Evolutionary conservation across 305 asterid genomes (phyloP).

Genomic region (Fraxinus greggii): DNA sequence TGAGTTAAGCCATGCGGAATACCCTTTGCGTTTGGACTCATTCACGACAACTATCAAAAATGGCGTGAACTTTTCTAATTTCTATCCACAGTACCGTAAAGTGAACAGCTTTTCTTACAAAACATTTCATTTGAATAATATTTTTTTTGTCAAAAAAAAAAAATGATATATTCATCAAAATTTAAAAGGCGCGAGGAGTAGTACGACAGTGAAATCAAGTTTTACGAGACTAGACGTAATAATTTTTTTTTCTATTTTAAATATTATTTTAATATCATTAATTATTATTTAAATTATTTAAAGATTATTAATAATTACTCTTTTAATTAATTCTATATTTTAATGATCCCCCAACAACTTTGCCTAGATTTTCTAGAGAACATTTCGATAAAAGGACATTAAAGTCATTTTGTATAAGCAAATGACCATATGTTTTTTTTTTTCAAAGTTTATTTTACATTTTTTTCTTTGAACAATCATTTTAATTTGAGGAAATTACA

Average conservation of each 20-base stretch:
- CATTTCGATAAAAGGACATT: background rate
- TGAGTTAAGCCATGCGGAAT: conserved; percentile 32
- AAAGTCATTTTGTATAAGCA: background rate
- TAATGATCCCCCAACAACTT: background rate
- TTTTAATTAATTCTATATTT: no score
- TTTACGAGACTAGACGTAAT: no score
- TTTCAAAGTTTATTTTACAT: background rate
- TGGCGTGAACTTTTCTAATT: conserved; percentile 25
- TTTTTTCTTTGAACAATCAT: background rate
- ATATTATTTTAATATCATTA: no score
- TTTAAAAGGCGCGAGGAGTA: background rate
- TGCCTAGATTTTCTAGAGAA: background rate
- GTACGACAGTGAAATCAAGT: background rate
- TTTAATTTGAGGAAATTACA: background rate
- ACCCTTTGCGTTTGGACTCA: conserved; percentile 30
- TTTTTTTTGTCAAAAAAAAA: no score
- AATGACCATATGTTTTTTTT: background rate
- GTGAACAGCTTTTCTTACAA: background rate
- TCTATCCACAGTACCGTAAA: background rate
- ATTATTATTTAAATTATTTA: no score
- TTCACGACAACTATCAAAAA: conserved; percentile 24
- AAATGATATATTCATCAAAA: background rate
- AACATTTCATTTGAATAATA: background rate
- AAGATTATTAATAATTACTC: no score
- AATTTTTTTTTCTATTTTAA: no score